Percentiles rank a stretch among this genome's conserved stretches.
phyloP scores from a whole-genome alignment of 1,284 basidiomycete species.

The Cryptococcus hybrid region DNA sequence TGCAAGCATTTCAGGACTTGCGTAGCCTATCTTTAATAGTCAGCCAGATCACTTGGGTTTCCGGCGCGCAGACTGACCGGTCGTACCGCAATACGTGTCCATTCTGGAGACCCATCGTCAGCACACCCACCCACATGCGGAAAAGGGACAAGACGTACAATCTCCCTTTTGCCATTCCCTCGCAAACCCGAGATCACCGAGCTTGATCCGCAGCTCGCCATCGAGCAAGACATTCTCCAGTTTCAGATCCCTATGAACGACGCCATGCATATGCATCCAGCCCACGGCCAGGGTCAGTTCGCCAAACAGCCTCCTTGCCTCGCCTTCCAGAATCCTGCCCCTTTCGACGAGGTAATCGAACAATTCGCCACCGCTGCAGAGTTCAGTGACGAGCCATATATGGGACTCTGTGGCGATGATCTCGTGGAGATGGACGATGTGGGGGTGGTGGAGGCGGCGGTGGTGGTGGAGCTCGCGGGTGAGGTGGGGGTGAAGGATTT shows the following conservation, averaged over 20 bases:
- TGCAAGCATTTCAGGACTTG: conserved; percentile 90
- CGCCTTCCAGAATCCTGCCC: conserved; percentile 77
- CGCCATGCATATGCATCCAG: conserved; percentile 80
- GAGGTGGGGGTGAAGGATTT: conserved; percentile 84
- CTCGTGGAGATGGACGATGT: conserved; percentile 94
- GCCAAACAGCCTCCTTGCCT: conserved; percentile 80
- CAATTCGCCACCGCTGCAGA: conserved; percentile 93
- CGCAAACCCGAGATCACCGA: conserved; percentile 97
- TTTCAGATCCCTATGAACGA: conserved; percentile 94
- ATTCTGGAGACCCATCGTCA: conserved; percentile 51
- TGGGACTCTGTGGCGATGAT: conserved; percentile 92
- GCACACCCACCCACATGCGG: neutral
- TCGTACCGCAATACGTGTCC: conserved; percentile 97
- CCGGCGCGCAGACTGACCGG: conserved; percentile 57
- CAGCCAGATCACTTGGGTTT: conserved; percentile 4
- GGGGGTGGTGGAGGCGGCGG: conserved; percentile 89
- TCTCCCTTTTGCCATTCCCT: conserved; percentile 80
- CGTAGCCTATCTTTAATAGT: conserved; percentile 57
- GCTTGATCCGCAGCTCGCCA: conserved; percentile 78
- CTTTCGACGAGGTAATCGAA: conserved; percentile 98
- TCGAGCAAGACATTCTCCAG: conserved; percentile 93
- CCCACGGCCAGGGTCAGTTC: conserved; percentile 95
- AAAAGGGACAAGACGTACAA: conserved; percentile 48
- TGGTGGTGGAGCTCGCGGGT: conserved; percentile 99
- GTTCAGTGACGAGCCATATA: conserved; percentile 97